Percentiles rank a stretch among this genome's conserved stretches.
Conservation (phyloP, 768 basidiomycete species). For the Rhizopogon vesiculosus region DNA sequence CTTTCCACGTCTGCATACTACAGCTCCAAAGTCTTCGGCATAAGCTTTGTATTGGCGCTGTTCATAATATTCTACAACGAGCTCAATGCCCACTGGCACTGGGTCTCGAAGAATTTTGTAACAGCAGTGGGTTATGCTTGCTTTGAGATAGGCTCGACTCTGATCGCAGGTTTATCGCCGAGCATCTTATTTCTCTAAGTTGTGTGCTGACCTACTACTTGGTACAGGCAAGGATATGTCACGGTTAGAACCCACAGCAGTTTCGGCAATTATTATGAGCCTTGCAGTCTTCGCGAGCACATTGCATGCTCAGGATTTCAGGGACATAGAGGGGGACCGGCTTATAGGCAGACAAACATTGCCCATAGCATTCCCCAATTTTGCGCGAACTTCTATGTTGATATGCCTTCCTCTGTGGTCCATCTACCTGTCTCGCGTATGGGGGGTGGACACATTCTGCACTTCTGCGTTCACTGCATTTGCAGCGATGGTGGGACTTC, state of each 20-base stretch:
- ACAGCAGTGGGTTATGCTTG: slow-evolving; percentile 29
- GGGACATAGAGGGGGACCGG: slow-evolving; percentile 36
- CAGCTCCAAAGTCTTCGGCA: slow-evolving; percentile 24
- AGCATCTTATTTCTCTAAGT: background rate
- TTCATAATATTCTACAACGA: slow-evolving; percentile 37
- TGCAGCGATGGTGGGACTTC: slow-evolving; percentile 12
- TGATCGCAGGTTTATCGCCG: slow-evolving; percentile 25
- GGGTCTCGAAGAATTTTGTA: slow-evolving; percentile 23
- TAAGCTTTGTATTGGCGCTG: slow-evolving; percentile 24
- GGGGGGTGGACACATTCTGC: slow-evolving; percentile 12
- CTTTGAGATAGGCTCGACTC: slow-evolving; percentile 28
- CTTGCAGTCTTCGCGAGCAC: slow-evolving; percentile 26
- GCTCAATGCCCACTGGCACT: slow-evolving; percentile 20
- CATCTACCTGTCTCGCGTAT: slow-evolving; percentile 14
- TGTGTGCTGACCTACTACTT: background rate
- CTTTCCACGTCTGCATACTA: slow-evolving; percentile 29
- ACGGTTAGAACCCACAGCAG: slow-evolving; percentile 4
- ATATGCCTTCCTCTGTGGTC: slow-evolving; percentile 21
- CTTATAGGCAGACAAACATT: slow-evolving; percentile 32
- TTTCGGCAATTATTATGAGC: slow-evolving; percentile 22
- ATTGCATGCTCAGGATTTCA: slow-evolving; percentile 26
- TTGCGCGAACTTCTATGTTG: slow-evolving; percentile 11
- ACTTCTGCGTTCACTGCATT: slow-evolving; percentile 12
- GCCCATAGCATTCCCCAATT: slow-evolving; percentile 33
- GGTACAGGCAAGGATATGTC: slow-evolving; percentile 13